These are phyloP conservation scores for Saccharomyces mikatae DNA, from an alignment of 805 yeast genomes.

Conservation along the genomic window DNA sequence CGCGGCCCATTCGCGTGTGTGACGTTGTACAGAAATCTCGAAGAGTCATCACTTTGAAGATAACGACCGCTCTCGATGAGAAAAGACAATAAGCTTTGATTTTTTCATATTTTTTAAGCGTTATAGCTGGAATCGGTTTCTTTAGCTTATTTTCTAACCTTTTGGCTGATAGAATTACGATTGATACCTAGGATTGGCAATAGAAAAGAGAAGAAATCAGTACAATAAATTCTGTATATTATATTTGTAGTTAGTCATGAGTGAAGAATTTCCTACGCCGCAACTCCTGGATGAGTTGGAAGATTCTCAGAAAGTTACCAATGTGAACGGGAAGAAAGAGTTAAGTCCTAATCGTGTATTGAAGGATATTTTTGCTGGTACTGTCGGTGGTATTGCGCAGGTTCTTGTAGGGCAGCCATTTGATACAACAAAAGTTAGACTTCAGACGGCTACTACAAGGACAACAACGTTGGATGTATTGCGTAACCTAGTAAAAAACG, in stretches of 20 bases:
- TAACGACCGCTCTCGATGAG: background rate
- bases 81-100: background rate
- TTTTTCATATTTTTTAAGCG: background rate
- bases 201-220: background rate
- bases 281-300: conserved; percentile 29
- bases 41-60: background rate
- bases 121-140: background rate
- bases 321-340: background rate
- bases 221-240: background rate
- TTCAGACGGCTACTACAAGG: conserved; percentile 80
- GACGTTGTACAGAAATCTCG: background rate
- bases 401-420: conserved; percentile 95
- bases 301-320: background rate
- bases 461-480: conserved; percentile 68
- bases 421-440: conserved; percentile 87
- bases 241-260: conserved; percentile 13
- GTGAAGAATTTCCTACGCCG: conserved; percentile 28
- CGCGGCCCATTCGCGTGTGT: background rate
- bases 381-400: conserved; percentile 92
- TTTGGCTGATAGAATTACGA: background rate
- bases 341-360: conserved; percentile 12
- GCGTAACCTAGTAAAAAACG: conserved; percentile 58
- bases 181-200: background rate
- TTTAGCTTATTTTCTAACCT: background rate
- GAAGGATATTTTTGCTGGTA: conserved; percentile 84